Percentiles rank a stretch among this genome's conserved stretches.
These are phyloP conservation scores for Cordyceps javanica DNA, from an alignment of 2,329 filamentous ascomycete genomes.

Conservation along the genomic window DNA sequence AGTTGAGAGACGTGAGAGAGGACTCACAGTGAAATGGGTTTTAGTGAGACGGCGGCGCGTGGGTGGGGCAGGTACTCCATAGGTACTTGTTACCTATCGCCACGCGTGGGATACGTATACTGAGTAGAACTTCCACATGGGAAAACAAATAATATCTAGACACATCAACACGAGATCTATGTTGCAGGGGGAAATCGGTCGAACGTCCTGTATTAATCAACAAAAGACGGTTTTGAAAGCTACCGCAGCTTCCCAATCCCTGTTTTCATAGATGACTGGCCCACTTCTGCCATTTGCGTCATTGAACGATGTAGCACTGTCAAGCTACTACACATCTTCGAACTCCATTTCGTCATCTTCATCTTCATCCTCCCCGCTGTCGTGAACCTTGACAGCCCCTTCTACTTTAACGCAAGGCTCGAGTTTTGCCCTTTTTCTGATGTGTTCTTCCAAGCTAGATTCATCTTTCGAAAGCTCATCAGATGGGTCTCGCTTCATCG, in stretches of 20 bases:
- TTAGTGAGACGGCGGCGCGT: too few relatives aligned
- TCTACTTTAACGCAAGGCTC: conserved; percentile 45
- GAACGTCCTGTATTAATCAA: too few relatives aligned
- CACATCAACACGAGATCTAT: too few relatives aligned
- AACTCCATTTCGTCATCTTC: conserved; percentile 54
- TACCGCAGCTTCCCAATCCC: neutral
- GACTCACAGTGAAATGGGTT: too few relatives aligned
- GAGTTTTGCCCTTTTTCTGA: conserved; percentile 56
- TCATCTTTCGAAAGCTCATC: conserved; percentile 20
- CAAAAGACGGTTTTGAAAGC: too few relatives aligned
- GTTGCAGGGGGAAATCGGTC: too few relatives aligned
- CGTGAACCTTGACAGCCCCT: conserved; percentile 40
- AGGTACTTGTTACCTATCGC: too few relatives aligned
- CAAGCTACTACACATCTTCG: conserved; percentile 41
- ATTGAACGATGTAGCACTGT: neutral
- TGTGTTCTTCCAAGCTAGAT: conserved; percentile 34
- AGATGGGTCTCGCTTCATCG: conserved; percentile 29
- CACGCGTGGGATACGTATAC: too few relatives aligned
- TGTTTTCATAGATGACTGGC: neutral
- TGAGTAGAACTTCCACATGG: too few relatives aligned
- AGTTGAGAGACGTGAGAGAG: too few relatives aligned
- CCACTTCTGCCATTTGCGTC: neutral
- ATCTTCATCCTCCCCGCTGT: conserved; percentile 38
- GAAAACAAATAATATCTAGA: too few relatives aligned
- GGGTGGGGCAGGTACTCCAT: too few relatives aligned